These are phyloP conservation scores for Boechera divaricarpa DNA, from an alignment of 345 rosid species.

Conservation along the genomic window DNA sequence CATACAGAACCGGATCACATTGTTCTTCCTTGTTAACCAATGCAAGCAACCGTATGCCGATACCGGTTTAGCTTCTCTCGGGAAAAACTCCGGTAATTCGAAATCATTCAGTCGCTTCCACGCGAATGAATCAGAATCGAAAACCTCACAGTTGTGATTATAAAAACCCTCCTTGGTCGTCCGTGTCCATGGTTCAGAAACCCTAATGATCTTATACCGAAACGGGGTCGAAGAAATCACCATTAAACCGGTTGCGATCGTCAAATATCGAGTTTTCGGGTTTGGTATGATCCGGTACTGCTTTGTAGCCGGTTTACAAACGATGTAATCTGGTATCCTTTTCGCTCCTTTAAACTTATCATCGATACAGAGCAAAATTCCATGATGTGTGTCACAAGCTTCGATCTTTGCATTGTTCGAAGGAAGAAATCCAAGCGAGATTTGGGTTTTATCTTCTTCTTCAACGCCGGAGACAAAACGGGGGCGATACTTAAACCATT, in stretches of 20 bases:
- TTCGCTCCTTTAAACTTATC: not conserved
- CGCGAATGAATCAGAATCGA: slow-evolving; percentile 11
- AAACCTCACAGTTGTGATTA: slow-evolving; percentile 20
- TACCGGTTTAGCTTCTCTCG: too few species aligned
- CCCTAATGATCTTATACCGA: slow-evolving; percentile 36
- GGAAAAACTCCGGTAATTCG: too few species aligned
- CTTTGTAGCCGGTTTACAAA: slow-evolving; percentile 39
- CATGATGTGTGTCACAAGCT: slow-evolving; percentile 36
- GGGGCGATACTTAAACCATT: not conserved
- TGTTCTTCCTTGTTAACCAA: too few species aligned
- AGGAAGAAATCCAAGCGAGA: slow-evolving; percentile 34
- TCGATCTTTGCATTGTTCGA: not conserved
- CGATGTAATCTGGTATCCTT: slow-evolving; percentile 19
- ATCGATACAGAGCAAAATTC: slow-evolving; percentile 16
- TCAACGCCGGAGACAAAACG: not conserved
- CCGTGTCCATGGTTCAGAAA: not conserved
- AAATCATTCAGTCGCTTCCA: slow-evolving; percentile 19
- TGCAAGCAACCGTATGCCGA: too few species aligned
- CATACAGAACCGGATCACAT: too few species aligned
- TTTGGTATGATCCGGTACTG: slow-evolving; percentile 34
- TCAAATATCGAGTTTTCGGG: slow-evolving; percentile 25
- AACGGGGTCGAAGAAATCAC: slow-evolving; percentile 14
- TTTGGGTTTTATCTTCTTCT: not conserved
- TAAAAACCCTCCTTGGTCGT: not conserved
- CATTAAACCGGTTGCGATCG: slow-evolving; percentile 18